A percentile compares a stretch with the other conserved stretches of the same genome.
phyloP scores from a whole-genome alignment of 805 yeast species.

The Lipomyces chichibuensis region DNA sequence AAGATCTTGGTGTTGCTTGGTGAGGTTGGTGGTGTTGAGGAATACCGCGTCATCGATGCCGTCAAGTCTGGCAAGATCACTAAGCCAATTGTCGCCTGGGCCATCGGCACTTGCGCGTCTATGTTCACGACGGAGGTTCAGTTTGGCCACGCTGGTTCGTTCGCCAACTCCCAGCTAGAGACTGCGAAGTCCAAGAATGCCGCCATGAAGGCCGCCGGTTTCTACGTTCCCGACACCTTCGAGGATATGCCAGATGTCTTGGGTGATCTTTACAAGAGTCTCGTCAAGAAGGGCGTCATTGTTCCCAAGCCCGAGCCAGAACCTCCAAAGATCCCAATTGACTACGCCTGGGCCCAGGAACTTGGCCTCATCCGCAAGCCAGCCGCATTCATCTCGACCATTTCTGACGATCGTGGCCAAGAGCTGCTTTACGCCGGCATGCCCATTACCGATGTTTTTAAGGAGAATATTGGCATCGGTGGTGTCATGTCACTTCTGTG shows the following conservation, averaged over 20 bases:
- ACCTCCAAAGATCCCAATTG: conserved; percentile 53
- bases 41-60: conserved; percentile 71
- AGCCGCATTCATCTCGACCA: conserved; percentile 53
- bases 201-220: conserved; percentile 90
- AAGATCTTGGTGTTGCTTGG: conserved; percentile 68
- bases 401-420: conserved; percentile 54
- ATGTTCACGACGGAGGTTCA: conserved; percentile 68
- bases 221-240: conserved; percentile 81
- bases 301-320: conserved; percentile 50
- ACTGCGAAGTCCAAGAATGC: conserved; percentile 68
- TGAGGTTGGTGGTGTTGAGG: conserved; percentile 75
- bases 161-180: conserved; percentile 70
- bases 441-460: conserved; percentile 53
- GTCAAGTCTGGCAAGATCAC: conserved; percentile 64
- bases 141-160: conserved; percentile 71
- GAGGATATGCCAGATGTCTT: conserved; percentile 51
- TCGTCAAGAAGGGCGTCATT: conserved; percentile 50
- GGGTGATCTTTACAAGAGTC: conserved; percentile 72
- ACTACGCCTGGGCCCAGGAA: conserved; percentile 55
- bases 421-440: conserved; percentile 53
- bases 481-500: conserved; percentile 54
- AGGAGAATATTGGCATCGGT: conserved; percentile 53
- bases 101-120: conserved; percentile 71
- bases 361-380: conserved; percentile 53
- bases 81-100: conserved; percentile 73